Conservation (phyloP, 805 yeast genomes). For the Saccharomyces paradoxus region DNA sequence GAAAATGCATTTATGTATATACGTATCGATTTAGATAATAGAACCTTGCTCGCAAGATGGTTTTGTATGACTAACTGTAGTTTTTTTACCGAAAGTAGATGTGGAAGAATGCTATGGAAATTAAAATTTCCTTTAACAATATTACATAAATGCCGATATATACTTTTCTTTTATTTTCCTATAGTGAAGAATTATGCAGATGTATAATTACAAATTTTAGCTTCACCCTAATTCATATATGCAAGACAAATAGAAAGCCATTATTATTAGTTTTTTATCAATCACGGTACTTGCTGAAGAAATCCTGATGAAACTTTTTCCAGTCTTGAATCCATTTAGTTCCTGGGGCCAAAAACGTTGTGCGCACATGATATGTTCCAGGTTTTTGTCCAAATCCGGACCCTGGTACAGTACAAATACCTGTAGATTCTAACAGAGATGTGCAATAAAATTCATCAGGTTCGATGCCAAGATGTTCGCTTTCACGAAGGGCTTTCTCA, state of each 20-base stretch:
- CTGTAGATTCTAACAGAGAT: conserved; percentile 74
- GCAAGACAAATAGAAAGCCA: not conserved
- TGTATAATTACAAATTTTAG: not conserved
- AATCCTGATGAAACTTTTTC: conserved; percentile 67
- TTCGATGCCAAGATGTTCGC: conserved; percentile 43
- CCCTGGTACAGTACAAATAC: conserved; percentile 96
- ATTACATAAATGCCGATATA: not conserved
- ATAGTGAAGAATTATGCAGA: not conserved
- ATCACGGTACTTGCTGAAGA: conserved; percentile 48
- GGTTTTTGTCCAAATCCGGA: conserved; percentile 90
- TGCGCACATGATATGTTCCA: conserved; percentile 86
- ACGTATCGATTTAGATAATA: not conserved
- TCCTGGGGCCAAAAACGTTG: conserved; percentile 95
- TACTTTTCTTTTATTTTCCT: not conserved
- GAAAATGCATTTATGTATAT: not conserved
- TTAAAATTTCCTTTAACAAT: not conserved
- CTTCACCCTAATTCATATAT: not conserved
- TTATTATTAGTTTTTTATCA: conserved; percentile 1
- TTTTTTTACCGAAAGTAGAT: not conserved
- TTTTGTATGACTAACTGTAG: not conserved
- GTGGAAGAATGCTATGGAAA: not conserved
- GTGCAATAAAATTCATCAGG: conserved; percentile 89
- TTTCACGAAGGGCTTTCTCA: conserved; percentile 53
- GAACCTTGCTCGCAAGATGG: not conserved
- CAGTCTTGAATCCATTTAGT: conserved; percentile 77